Evolutionary conservation across 1,284 basidiomycete species (phyloP), one percentile per base, ranked within the genome.

Genomic region (Malassezia pachydermatis): DNA sequence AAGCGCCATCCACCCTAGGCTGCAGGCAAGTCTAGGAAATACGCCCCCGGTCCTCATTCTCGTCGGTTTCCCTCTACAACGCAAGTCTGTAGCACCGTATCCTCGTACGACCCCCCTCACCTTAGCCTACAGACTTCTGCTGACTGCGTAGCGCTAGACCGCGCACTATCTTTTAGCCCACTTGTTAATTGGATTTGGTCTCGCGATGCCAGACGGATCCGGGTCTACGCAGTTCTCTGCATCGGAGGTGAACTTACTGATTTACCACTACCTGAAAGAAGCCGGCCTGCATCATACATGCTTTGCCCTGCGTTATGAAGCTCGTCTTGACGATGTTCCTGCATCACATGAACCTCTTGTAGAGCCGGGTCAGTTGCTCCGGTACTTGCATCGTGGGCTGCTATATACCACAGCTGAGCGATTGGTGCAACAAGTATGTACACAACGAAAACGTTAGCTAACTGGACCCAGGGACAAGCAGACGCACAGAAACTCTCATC

Each of bases 231-330:
- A 65, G 34, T 63, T 62, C 42, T 55, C 67, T 22, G 58, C 67
- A 13, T 55, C 58, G 30, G 67, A 71, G 54, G 60, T 71, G 44
- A 71, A 71, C 30, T 53, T 71, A 22, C 53, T 71, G 14, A 56
- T 71, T 35, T 71, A 71, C 38, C 69, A 71, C 56, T 71, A 71
- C 47, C 63, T 71, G 44, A 70, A 70, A 41, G 69, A 71, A 46
- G 65, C 63, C 9, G 62, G 60, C 39, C 40, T 45, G 29, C 46
- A 36, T 8, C 52, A 45, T 32, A 45, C 43, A 29, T 50, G 46
- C 36, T 54, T 54, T 30, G 36, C 52, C 17, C 30, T 54, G 14
- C 62, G 69, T 25, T 66, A 71, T 42, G 69, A 71, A 42, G 58
- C 62, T 1, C 57, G 69, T 2, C 51, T 71, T 4, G 69, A 71